Evolutionary conservation across 805 yeast species (phyloP), one percentile per base, ranked within the genome.

Genomic region (Schizosaccharomyces cryophilus): DNA sequence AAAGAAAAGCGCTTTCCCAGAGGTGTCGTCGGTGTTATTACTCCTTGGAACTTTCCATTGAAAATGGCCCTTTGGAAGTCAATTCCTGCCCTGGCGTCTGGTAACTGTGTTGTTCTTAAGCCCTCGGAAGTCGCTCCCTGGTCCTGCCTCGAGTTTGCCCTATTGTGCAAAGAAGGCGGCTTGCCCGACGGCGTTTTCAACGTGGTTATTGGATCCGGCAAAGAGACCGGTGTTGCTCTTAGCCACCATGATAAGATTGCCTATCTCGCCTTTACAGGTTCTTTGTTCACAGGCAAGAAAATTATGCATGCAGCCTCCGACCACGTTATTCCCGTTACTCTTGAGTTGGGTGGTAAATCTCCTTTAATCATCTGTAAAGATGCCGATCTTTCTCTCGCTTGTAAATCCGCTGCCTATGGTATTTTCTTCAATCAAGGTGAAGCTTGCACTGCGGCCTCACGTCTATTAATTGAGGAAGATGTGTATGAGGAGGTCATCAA

Each of bases 51-150:
- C 72, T 82, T 80, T 68, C 86, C 87, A 38, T 70, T 82, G 66
- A 62, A 64, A 81, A 59, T 65, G 11, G 60, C 66, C 4, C 38
- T 64, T n/a, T 85, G 93, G 93, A 84, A 85, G 71, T 74, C 85
- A 67, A 87, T 85, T 31, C 90, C 90, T 26, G 93, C 94, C 9
- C 72, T 85, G 64, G 87, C 89, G 54, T 83, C 86, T 61, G 93
- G 93, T 61, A 84, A 85, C 71, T 77, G 80, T 15, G 78, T 83
- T 58, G 80, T 85, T 56, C 77, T 85, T 69, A 85, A 85, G 71
- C 77, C 87, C 2, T 82, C 87, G 62, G 93, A 85, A 72, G 73
- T 81, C 65, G 84, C 90, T 5, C 93, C 93, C 13, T 75, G 85
- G 66, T 80, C 87, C 30, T 74, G 83, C 65, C 77, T 84, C 65